These are phyloP conservation scores for Colletotrichum filicis DNA, from an alignment of 2,329 filamentous ascomycete genomes.

Conservation along the genomic window DNA sequence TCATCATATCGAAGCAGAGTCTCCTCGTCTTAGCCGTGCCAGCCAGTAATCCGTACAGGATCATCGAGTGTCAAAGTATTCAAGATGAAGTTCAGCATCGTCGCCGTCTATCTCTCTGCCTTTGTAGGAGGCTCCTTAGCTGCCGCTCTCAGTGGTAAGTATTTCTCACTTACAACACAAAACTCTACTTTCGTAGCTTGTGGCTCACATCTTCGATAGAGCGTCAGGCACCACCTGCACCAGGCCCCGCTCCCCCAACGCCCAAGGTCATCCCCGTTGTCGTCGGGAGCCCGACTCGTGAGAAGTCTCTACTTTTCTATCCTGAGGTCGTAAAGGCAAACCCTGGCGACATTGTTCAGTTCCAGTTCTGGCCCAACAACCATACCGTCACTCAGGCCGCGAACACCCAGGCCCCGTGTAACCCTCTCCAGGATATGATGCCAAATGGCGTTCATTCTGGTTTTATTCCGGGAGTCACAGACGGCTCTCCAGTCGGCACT, in stretches of 20 bases:
- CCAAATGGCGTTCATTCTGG: conserved; percentile 50
- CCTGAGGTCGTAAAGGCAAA: conserved; percentile 48
- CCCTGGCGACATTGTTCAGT: conserved; percentile 52
- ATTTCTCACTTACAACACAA: fast-evolving
- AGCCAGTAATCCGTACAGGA: not conserved
- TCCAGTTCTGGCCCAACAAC: conserved; percentile 55
- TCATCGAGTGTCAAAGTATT: not conserved
- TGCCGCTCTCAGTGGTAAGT: conserved; percentile 13
- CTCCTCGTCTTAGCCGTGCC: not conserved
- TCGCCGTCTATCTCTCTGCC: conserved; percentile 17
- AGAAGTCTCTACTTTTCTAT: conserved; percentile 54
- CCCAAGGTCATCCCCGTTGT: conserved; percentile 55
- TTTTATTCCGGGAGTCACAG: conserved; percentile 50
- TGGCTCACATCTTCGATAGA: not conserved
- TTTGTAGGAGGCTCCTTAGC: conserved; percentile 8
- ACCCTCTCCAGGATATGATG: conserved; percentile 47
- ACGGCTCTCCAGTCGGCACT: conserved; percentile 50
- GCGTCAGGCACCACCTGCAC: conserved; percentile 21
- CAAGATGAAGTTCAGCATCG: conserved; percentile 19
- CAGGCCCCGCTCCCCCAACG: conserved; percentile 14
- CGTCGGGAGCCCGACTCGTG: conserved; percentile 66
- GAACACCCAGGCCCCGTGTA: conserved; percentile 55
- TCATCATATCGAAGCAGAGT: not conserved
- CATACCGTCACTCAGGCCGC: conserved; percentile 56
- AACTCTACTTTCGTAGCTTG: not conserved